Evolutionary conservation across 75 land plant genomes (phyloP).

Genomic region (Cunninghamia lanceolata): DNA sequence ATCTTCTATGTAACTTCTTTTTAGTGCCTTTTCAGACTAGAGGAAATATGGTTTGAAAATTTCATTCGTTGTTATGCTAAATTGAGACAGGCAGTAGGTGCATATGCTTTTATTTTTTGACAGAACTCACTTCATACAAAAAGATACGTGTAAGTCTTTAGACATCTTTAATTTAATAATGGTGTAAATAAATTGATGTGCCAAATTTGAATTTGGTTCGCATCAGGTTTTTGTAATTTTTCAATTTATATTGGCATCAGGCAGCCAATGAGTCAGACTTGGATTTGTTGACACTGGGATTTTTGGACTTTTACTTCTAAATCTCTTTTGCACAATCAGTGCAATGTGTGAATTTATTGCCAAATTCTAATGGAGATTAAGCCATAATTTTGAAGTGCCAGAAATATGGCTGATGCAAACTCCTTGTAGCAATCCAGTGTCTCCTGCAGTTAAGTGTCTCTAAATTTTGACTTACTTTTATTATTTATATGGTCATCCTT

Average conservation of each 20-base stretch:
- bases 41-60: background rate
- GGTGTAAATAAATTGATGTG: background rate
- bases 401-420: background rate
- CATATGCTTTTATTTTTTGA: background rate
- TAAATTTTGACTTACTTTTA: background rate
- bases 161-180: background rate
- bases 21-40: background rate
- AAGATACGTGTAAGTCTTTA: background rate
- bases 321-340: background rate
- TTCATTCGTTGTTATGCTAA: background rate
- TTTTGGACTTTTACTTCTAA: background rate
- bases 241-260: background rate
- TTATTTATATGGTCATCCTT: background rate
- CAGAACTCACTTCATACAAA: background rate
- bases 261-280: background rate
- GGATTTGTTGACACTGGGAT: background rate
- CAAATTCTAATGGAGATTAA: background rate
- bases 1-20: background rate
- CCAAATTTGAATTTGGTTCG: background rate
- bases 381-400: background rate
- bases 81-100: background rate
- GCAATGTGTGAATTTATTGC: background rate
- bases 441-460: background rate
- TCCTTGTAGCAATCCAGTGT: background rate
- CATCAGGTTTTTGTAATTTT: background rate